These are phyloP conservation scores for Epichloe elymi DNA, from an alignment of 2,329 filamentous ascomycete species.

Conservation along the genomic window DNA sequence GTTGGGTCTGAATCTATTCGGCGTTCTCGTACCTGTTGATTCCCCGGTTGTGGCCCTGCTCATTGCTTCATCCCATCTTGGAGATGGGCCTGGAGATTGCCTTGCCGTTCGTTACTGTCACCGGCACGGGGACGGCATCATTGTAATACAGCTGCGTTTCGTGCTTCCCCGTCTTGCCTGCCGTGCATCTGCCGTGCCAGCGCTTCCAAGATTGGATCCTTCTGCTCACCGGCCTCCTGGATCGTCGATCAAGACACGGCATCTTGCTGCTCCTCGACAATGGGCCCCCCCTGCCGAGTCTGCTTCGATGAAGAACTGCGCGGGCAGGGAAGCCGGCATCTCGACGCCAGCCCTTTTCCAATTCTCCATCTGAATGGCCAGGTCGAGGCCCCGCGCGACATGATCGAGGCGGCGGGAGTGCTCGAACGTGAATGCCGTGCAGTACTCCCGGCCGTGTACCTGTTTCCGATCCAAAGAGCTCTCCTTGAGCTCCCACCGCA, in stretches of 20 bases:
- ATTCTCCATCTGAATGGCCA: conserved; percentile 4
- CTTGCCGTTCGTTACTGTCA: neutral
- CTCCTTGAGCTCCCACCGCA: neutral
- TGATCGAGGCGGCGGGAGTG: conserved; percentile 2
- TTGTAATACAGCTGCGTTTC: neutral
- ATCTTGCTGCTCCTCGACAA: neutral
- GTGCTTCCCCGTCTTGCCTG: neutral
- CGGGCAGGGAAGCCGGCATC: conserved; percentile 3
- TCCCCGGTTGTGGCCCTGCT: neutral
- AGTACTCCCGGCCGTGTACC: conserved; percentile 2
- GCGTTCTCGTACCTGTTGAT: neutral
- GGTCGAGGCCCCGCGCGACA: neutral
- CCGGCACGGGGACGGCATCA: too few relatives aligned
- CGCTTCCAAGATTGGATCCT: neutral
- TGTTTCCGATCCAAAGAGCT: conserved; percentile 3
- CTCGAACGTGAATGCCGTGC: conserved; percentile 7
- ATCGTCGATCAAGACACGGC: neutral
- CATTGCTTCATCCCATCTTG: too few relatives aligned
- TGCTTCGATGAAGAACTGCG: neutral
- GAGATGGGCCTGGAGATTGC: too few relatives aligned
- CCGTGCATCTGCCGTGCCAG: neutral
- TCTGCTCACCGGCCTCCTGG: neutral
- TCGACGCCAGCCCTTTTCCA: conserved; percentile 1
- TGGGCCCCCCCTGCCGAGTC: neutral
- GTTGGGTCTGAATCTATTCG: neutral